Conservation (phyloP, 768 basidiomycete genomes). For the Termitomyces titanicus region DNA sequence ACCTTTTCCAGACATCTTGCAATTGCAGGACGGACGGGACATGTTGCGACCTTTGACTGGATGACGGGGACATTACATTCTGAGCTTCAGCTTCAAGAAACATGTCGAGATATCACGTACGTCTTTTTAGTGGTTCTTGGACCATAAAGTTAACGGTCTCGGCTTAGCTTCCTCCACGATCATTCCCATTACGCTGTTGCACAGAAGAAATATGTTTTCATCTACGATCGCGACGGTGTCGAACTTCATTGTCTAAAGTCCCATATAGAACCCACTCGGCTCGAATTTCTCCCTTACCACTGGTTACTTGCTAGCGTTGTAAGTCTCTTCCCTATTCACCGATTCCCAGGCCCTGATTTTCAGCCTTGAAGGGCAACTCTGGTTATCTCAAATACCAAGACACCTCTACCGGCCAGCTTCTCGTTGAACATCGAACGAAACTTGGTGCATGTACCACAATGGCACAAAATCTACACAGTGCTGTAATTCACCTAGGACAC, state of each 20-base stretch:
- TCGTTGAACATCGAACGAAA: conserved; percentile 87
- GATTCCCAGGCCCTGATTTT: background rate
- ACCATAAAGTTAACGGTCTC: conserved; percentile 1
- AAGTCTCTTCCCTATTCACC: conserved; percentile 25
- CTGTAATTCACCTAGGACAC: conserved; percentile 92
- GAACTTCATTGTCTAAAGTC: conserved; percentile 84
- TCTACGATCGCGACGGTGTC: conserved; percentile 92
- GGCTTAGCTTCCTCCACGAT: conserved; percentile 79
- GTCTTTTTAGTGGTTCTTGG: conserved; percentile 21
- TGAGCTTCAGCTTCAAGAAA: conserved; percentile 87
- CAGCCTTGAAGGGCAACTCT: conserved; percentile 60
- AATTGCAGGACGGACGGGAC: conserved; percentile 77
- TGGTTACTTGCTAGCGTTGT: conserved; percentile 88
- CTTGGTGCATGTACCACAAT: conserved; percentile 82
- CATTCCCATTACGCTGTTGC: conserved; percentile 93
- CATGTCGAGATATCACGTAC: conserved; percentile 88
- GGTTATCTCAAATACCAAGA: conserved; percentile 97
- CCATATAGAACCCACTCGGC: conserved; percentile 84
- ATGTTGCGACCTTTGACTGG: conserved; percentile 94
- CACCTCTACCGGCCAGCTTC: conserved; percentile 85
- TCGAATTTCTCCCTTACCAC: conserved; percentile 94
- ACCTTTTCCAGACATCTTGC: conserved; percentile 66
- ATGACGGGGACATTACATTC: conserved; percentile 80
- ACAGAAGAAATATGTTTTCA: conserved; percentile 93
- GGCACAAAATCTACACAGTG: conserved; percentile 90